Base-by-base conservation (phyloP, 1,139 yeast genomes). In the Pneumocystis carinii region DNA sequence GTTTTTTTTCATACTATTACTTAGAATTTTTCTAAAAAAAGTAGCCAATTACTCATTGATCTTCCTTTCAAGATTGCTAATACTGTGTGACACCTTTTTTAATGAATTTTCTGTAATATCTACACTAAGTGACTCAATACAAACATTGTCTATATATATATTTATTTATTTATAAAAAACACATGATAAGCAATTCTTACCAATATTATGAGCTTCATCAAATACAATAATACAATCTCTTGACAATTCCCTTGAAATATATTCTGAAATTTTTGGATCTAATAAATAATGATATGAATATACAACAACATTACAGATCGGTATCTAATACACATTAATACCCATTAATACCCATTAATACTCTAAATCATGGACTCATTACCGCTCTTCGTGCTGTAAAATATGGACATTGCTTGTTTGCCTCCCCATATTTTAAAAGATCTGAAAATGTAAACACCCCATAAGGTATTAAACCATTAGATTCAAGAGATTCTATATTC, bases 171-270 rank as follows among this genome's bases (percentile, higher is more conserved):
- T 48, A 48, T 19, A 57, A 39, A 15, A 57, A 19, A 57, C 8
- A 57, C 14, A 27, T 37, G 10, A 29, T 35, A 38, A 55, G 15
- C 29, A 48, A 12, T 24, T 24, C 12, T 19, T 48, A 64, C 66
- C 98, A 65, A 92, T 92, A 75, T 92, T 92, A 75, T 92, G 99
- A 62, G 98, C 98, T 75, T 92, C 99, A 76, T 92, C 99, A 72
- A 92, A 92, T 61, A 92, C 94, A 67, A 92, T 87, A 66, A 92
- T 92, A 65, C 95, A 82, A 72, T 92, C 98, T 69, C 90, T 89
- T 17, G 96, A 87, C 63, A 92, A 80, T 71, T 94, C 97, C 68
- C 81, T 83, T 4, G 97, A 90, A 35, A 92, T 98, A 65, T 98
- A 78, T 68, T 90, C 97, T 2, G 97, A 95, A 73, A 92, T 92